Base-by-base conservation (phyloP, 129 eudicot species). In the Chrysanthemum makinoi region DNA sequence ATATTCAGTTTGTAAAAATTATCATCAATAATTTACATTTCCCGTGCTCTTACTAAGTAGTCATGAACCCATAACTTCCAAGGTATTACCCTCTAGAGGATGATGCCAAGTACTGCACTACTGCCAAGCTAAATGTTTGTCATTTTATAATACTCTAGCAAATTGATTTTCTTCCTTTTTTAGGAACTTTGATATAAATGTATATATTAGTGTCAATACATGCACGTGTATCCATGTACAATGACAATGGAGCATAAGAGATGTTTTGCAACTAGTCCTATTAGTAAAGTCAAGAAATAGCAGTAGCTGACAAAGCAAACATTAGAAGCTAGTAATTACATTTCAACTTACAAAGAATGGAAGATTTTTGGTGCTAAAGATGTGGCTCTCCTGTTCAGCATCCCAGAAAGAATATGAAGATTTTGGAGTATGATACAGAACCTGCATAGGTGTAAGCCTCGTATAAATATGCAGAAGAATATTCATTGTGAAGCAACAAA, bases 381-480 rank as follows among this genome's bases (percentile, higher is more conserved):
- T 81, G 78, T 87, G 81, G 80, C 91, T 82, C 56, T 77, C 84
- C 56, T 68, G 82, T 74, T 84, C 83, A 53, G 78, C 83, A 84
- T 94, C 97, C 97, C 97, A 90, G 68, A 82, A 83, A 67, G 97
- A 81, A 80, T 80, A 87, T 54, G 96, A 94, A 61, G 97, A 89
- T 76, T 90, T 94, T 50, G 99, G 99, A 69, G 97, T 86, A 80
- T 94, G 99, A 76, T 94, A 94, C 69, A 94, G 73, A 72, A 94
- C 90, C 98, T 93, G 96, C 79, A 80, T 51, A 62, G 28, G 49
- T 39, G 14, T 61, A 75, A 49, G 22, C 48, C 28, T 15, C 10
- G 44, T 33, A 72, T 46, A 72, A 54, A 75, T 68, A 56, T 70
- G 73, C 62, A 53, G 54, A 53, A 65, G 22, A 67, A 67, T 43